Evolutionary conservation across 495 filamentous ascomycete species (phyloP), one percentile per base, ranked within the genome.

Genomic region (Physcia stellaris): DNA sequence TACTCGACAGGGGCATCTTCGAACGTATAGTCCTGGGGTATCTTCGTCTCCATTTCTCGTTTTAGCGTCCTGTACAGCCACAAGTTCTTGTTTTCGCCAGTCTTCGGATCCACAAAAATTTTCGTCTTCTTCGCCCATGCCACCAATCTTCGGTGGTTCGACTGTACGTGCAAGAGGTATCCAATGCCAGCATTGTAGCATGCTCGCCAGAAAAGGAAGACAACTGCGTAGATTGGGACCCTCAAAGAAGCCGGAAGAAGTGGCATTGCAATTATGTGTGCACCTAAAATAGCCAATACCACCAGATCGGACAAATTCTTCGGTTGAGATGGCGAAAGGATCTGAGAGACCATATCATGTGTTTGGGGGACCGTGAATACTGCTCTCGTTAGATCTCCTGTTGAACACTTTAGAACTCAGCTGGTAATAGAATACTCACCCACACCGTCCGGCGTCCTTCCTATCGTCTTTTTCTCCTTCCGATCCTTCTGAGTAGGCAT

Each of bases 261-360:
- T 57, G 76, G 92, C 16, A 87, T 70, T 10, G 74, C 60, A 20
- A 78, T 50, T 44, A 93, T 77, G 48, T 92, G 81, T 19, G 70
- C 51, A 24, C 67, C 82, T 22, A 98, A 64, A 23, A 93, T 70
- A n/a, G 70, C 69, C n/a, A 96, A 65, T 41, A 98, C 85, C 17
- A 80, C 46, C 24, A 75, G 52, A 53, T 98, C 90, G 43, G 85
- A 86, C 28, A 92, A 47, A 51, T 96, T 96, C 64, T 98, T 98
- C 4, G 90, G 86, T 57, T 94, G 76, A 34, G 77, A 81, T n/a
- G 90, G 90, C 39, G 88, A 92, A 43, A 98, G 71, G 15, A 98
- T 71, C 57, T 94, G 90, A 37, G 90, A 92, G 50, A 98, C 90
- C 88, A 96, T 96, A 60, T 98, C 90, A 67, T 94, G 85, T 30